Percentiles rank a stretch among this genome's conserved stretches.
These are phyloP conservation scores for Closterium sp. DNA, from an alignment of 139 green algal genomes.

Conservation along the genomic window DNA sequence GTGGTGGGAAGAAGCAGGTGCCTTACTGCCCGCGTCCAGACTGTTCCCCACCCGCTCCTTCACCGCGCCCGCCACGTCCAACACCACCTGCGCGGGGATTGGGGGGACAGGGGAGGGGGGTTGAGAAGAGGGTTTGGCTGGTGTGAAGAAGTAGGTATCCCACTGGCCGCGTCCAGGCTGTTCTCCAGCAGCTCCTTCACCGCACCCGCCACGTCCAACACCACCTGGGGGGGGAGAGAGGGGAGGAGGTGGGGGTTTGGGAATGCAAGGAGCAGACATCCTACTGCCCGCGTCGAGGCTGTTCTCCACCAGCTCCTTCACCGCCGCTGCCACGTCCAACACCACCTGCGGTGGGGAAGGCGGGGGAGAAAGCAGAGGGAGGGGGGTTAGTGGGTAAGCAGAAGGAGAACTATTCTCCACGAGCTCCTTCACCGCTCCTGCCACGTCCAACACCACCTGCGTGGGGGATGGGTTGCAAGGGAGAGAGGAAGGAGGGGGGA, in stretches of 20 bases:
- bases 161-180: neutral
- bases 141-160: neutral
- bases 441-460: conserved; percentile 82
- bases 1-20: no score
- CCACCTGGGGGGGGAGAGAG: no score
- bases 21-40: conserved; percentile 80
- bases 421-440: conserved; percentile 82
- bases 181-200: neutral
- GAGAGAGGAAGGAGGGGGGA: no score
- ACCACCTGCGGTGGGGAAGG: no score
- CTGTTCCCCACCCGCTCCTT: conserved; percentile 95
- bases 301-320: conserved; percentile 76
- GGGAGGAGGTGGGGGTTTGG: no score
- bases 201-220: no score
- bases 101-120: neutral
- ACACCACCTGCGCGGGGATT: conserved; percentile 70
- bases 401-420: conserved; percentile 97
- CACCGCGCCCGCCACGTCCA: conserved; percentile 73
- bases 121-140: neutral
- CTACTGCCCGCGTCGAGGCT: no score
- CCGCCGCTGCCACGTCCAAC: conserved; percentile 38
- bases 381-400: no score
- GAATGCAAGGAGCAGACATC: no score
- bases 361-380: no score
- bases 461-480: neutral